Percentiles rank a stretch among this genome's conserved stretches.
Evolutionary conservation across 2,329 filamentous ascomycete species (phyloP).

Genomic region (Westerdykella sp.): DNA sequence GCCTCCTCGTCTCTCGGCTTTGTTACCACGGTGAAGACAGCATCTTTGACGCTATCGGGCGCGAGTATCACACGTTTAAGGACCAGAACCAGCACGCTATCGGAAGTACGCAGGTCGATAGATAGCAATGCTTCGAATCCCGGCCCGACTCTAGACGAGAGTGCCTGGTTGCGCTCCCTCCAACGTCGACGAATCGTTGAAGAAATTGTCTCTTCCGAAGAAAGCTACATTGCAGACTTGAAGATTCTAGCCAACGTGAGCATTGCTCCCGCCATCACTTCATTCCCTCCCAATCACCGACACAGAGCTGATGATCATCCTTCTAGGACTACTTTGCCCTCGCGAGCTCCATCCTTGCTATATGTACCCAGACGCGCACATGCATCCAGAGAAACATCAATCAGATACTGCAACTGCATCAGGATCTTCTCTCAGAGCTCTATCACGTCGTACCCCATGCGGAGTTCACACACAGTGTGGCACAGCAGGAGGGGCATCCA

Average conservation of each 20-base stretch:
- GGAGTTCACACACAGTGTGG: slow-evolving; percentile 37
- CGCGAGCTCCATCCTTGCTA: slow-evolving; percentile 61
- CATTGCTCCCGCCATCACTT: background rate
- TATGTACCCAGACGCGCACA: slow-evolving; percentile 58
- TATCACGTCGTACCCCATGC: slow-evolving; percentile 65
- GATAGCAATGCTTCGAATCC: slow-evolving; percentile 49
- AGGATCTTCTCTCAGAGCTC: slow-evolving; percentile 70
- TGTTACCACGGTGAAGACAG: slow-evolving; percentile 73
- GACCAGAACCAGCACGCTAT: slow-evolving; percentile 54
- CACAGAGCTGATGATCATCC: background rate
- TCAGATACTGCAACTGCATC: slow-evolving; percentile 76
- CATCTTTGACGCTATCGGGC: slow-evolving; percentile 69
- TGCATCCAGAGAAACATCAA: slow-evolving; percentile 75
- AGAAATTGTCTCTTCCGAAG: slow-evolving; percentile 80
- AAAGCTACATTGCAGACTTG: slow-evolving; percentile 80
- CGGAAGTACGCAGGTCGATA: slow-evolving; percentile 55
- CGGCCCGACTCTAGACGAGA: slow-evolving; percentile 55
- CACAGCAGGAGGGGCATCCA: slow-evolving; percentile 27
- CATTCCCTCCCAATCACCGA: background rate
- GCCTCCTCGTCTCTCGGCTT: slow-evolving; percentile 73
- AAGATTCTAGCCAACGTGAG: slow-evolving; percentile 79
- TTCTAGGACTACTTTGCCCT: slow-evolving; percentile 47
- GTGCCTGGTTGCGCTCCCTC: slow-evolving; percentile 62
- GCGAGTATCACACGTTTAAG: slow-evolving; percentile 60
- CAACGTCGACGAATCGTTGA: slow-evolving; percentile 75